phyloP scores from a whole-genome alignment of 495 filamentous ascomycete genomes.

The Aspergillus mulundensis region DNA sequence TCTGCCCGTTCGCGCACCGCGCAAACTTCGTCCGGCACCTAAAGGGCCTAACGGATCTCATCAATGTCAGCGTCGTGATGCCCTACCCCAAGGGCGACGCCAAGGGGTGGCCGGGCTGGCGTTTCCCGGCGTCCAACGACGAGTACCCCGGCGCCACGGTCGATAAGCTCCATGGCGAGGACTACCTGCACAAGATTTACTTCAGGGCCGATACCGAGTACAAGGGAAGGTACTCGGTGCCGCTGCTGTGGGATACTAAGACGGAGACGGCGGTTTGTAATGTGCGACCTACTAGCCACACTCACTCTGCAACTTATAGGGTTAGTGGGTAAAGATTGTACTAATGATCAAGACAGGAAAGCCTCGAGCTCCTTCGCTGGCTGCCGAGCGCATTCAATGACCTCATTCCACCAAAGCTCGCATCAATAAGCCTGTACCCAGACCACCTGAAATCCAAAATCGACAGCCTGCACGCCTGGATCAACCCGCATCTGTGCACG shows the following conservation, averaged over 20 bases:
- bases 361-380: constrained; percentile 48
- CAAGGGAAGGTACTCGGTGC: constrained; percentile 52
- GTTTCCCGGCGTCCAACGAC: constrained; percentile 42
- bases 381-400: constrained; percentile 46
- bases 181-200: constrained; percentile 50
- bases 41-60: constrained; percentile 70
- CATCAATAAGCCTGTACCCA: constrained; percentile 44
- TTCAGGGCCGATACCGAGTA: constrained; percentile 49
- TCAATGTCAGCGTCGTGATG: constrained; percentile 68
- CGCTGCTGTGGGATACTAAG: constrained; percentile 54
- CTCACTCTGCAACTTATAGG: too few species aligned
- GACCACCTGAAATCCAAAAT: constrained; percentile 35
- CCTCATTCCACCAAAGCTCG: constrained; percentile 27
- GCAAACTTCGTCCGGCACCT: constrained; percentile 56
- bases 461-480: constrained; percentile 41
- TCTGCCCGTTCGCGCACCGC: constrained; percentile 65
- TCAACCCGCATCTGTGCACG: constrained; percentile 42
- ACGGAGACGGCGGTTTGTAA: constrained; percentile 46
- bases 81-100: constrained; percentile 60
- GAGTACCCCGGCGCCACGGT: constrained; percentile 50
- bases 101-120: constrained; percentile 49
- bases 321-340: not conserved
- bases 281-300: constrained; percentile 13
- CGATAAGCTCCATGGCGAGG: constrained; percentile 46
- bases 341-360: constrained; percentile 31